Evolutionary conservation across 352 stramenopile genomes (phyloP).

Genomic region (Saprolegnia parasitica): DNA sequence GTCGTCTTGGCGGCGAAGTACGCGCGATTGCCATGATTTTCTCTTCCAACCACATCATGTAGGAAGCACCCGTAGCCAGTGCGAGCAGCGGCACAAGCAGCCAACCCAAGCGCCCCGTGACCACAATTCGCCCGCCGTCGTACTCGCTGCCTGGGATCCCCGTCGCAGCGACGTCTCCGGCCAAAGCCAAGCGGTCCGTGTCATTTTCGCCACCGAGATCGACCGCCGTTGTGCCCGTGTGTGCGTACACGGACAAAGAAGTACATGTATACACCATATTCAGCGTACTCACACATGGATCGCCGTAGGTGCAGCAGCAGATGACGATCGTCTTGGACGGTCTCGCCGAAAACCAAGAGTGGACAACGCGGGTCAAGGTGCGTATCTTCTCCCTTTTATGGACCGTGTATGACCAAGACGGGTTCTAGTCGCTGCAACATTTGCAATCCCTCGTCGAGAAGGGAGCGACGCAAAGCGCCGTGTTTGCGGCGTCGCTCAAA

Average conservation of each 20-base stretch:
- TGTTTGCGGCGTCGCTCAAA: slow-evolving; percentile 45
- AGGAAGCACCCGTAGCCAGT: slow-evolving; percentile 6
- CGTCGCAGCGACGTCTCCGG: background rate
- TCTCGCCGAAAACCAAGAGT: slow-evolving; percentile 62
- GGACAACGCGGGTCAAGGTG: slow-evolving; percentile 68
- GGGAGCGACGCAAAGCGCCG: slow-evolving; percentile 30
- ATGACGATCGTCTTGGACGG: slow-evolving; percentile 50
- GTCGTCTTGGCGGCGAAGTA: slow-evolving; percentile 41
- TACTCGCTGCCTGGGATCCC: background rate
- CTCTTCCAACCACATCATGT: too few species aligned
- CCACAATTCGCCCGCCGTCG: background rate
- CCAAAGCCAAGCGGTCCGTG: slow-evolving; percentile 12
- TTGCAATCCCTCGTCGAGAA: slow-evolving; percentile 37
- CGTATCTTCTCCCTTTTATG: slow-evolving; percentile 22
- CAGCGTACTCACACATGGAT: background rate
- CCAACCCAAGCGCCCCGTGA: background rate
- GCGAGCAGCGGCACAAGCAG: background rate
- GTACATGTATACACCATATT: background rate
- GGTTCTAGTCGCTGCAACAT: slow-evolving; percentile 29
- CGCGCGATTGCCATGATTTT: background rate
- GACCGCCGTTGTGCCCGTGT: background rate
- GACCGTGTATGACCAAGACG: background rate
- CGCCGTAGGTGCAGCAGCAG: slow-evolving; percentile 49
- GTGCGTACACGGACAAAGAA: slow-evolving; percentile 4
- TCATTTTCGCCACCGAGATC: slow-evolving; percentile 1